Evolutionary conservation across 495 filamentous ascomycete genomes (phyloP).

Genomic region (Daldinia caldariorum): DNA sequence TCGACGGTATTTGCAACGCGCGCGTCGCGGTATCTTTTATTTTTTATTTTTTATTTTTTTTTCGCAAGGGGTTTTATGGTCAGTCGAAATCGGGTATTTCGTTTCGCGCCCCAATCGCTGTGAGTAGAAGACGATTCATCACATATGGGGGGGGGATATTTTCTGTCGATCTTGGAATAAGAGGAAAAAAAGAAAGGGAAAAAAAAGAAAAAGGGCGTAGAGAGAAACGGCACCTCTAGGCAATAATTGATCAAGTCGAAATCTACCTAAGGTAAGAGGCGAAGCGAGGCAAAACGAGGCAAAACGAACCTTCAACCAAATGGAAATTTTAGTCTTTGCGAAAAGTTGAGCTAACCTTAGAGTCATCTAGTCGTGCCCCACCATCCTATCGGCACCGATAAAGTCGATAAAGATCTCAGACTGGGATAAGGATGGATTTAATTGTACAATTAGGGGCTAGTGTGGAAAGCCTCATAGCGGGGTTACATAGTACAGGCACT

Average conservation of each 20-base stretch:
- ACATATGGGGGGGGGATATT: neutral
- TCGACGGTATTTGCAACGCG: conserved; percentile 13
- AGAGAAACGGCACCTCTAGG: too few relatives aligned
- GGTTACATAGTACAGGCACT: conserved; percentile 4
- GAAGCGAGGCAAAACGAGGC: conserved; percentile 2
- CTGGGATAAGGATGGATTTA: neutral
- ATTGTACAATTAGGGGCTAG: neutral
- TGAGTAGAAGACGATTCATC: conserved; percentile 19
- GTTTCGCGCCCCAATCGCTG: conserved; percentile 13
- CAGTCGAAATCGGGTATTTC: conserved; percentile 14
- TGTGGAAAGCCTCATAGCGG: conserved; percentile 8
- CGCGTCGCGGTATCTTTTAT: neutral
- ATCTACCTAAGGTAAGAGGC: neutral
- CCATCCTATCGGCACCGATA: conserved; percentile 34
- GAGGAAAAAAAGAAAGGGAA: neutral
- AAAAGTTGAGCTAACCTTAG: conserved; percentile 36
- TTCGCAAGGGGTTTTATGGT: conserved; percentile 12
- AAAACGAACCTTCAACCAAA: neutral
- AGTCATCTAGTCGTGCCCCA: conserved; percentile 49
- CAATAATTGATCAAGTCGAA: neutral
- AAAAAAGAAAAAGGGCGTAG: neutral
- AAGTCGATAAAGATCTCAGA: conserved; percentile 17
- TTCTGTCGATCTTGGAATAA: neutral
- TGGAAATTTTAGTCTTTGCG: conserved; percentile 25
- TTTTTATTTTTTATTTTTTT: too few relatives aligned